Base-by-base conservation (phyloP, 352 stramenopile genomes). In the Paralagenidium karlingii region DNA sequence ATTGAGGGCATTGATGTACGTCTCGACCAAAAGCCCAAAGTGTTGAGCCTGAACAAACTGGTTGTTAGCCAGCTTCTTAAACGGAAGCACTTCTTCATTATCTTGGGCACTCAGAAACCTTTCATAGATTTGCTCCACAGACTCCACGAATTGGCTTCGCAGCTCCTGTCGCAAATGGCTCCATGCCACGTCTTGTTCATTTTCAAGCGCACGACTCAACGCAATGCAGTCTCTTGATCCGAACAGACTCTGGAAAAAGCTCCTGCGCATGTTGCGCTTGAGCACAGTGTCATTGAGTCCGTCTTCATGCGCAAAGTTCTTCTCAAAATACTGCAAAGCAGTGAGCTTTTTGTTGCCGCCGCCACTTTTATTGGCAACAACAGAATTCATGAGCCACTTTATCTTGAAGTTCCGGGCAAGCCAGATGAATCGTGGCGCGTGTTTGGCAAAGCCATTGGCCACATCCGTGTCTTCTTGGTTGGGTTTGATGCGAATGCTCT, bases 361-460 rank as follows among this genome's bases (percentile, higher is more conserved):
- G 41, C 67, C 63, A 12, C 22, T 36, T n/a, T 33, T 13, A 13
- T n/a, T n/a, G n/a, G n/a, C n/a, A n/a, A n/a, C 28, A 16, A 63
- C 53, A 1, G 37, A 43, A 10, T 42, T 41, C 18, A 46, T 60
- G 37, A 80, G 67, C 70, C 70, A 84, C 50, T 84, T 82, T 43
- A 82, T 36, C 32, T 84, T 84, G 46, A 63, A 62, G 36, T 84
- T 82, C 31, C 53, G 65, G 29, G 53, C 47, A 16, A 82, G 29
- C 67, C 67, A 84, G n/a, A 84, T 37, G 26, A 84, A 58, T 40
- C 65, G 69, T 8, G 70, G 70, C 12, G 68, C 58, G 38, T 80
- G 63, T 10, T 55, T 25, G 31, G 52, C 52, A 20, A 82, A 76
- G 15, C 71, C 64, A 22, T 42, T 56, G 11, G 45, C 63, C n/a